These are phyloP conservation scores for Tricholoma matsutake DNA, from an alignment of 768 basidiomycete genomes.

Conservation along the genomic window DNA sequence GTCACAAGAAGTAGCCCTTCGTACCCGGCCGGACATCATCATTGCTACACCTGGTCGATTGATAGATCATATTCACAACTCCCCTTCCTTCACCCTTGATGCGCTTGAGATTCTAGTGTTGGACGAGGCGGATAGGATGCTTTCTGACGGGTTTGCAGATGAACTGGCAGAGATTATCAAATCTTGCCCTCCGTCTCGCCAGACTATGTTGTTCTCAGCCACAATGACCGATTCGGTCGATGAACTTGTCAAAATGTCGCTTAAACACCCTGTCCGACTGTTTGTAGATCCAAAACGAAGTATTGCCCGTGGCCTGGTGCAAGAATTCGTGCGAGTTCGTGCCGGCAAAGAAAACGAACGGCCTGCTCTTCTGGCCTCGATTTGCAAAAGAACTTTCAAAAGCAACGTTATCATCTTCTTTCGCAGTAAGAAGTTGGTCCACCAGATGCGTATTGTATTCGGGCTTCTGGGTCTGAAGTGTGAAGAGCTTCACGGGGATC, in stretches of 20 bases:
- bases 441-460: conserved; percentile 95
- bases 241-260: conserved; percentile 86
- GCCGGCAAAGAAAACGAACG: conserved; percentile 76
- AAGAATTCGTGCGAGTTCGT: conserved; percentile 93
- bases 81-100: conserved; percentile 89
- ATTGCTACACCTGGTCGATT: conserved; percentile 97
- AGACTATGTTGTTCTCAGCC: conserved; percentile 98
- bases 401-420: conserved; percentile 88
- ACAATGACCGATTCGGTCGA: conserved; percentile 99
- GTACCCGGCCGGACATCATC: conserved; percentile 87
- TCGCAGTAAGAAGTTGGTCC: conserved; percentile 94
- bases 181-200: conserved; percentile 81
- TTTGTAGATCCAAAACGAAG: conserved; percentile 94
- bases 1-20: conserved; percentile 82
- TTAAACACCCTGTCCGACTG: conserved; percentile 89
- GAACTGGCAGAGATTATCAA: conserved; percentile 93
- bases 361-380: conserved; percentile 68
- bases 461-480: conserved; percentile 85
- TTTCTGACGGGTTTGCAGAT: conserved; percentile 92
- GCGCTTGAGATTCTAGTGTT: conserved; percentile 91
- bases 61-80: conserved; percentile 96
- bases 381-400: conserved; percentile 89
- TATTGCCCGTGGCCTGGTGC: conserved; percentile 81
- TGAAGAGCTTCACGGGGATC: conserved; percentile 91
- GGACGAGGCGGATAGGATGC: conserved; percentile 98